Percentiles rank a stretch among this genome's conserved stretches.
phyloP scores from a whole-genome alignment of 192 early-diverging fungal species.

The Entomortierella lignicola region DNA sequence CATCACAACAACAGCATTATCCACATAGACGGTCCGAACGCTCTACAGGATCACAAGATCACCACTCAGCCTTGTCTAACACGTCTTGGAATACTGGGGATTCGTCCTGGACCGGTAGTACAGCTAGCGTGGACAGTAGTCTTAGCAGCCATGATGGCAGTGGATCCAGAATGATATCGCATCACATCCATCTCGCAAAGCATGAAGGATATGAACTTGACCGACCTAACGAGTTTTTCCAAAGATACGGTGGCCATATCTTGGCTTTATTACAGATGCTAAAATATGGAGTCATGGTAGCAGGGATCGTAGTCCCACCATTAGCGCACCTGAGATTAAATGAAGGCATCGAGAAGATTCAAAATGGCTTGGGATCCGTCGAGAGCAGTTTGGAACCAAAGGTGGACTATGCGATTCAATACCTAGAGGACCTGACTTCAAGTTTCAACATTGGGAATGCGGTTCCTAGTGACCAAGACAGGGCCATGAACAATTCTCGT shows the following conservation, averaged over 20 bases:
- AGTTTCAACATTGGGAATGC: not conserved
- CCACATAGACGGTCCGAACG: not conserved
- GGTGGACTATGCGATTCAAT: slow-evolving; percentile 32
- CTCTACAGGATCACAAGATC: not conserved
- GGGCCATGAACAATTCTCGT: not conserved
- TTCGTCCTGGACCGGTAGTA: not conserved
- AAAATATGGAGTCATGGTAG: slow-evolving; percentile 23
- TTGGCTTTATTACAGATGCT: slow-evolving; percentile 33
- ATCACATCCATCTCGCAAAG: slow-evolving; percentile 33
- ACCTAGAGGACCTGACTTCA: slow-evolving; percentile 4
- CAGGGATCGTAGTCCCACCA: slow-evolving; percentile 26
- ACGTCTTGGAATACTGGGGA: too few species aligned
- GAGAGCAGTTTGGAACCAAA: slow-evolving; percentile 16
- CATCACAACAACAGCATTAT: not conserved
- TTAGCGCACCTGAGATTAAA: slow-evolving; percentile 2
- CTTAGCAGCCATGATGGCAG: not conserved
- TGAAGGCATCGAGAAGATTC: slow-evolving; percentile 18
- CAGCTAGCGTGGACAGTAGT: not conserved
- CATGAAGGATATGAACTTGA: slow-evolving; percentile 42
- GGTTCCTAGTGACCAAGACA: not conserved
- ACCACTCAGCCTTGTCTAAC: not conserved
- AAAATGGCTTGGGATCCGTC: not conserved
- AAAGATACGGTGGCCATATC: slow-evolving; percentile 23
- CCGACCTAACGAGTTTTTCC: slow-evolving; percentile 35
- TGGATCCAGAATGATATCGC: not conserved